Evolutionary conservation across 176 grass and related monocot genomes (phyloP), one percentile per base, ranked within the genome.

Genomic region (Oryza meyeriana): DNA sequence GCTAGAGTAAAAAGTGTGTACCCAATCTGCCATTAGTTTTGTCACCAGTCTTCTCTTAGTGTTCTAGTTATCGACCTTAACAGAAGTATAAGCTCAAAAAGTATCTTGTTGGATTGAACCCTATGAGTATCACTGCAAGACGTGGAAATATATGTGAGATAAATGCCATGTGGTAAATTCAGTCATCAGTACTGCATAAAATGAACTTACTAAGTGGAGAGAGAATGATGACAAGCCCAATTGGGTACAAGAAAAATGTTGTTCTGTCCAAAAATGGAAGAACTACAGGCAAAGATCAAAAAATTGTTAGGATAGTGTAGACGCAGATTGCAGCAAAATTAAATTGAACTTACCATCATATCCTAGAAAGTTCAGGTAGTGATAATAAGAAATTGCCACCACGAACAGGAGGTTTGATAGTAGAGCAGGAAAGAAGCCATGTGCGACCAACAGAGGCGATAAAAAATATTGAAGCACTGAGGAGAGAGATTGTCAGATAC

Each of bases 171-270:
- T 16, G 61, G 47, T 69, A 13, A 69, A 69, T 24, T 66, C n/a
- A 41, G 26, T 57, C 47, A 20, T 52, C 27, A 35, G 22, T 64
- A 33, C 34, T n/a, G 26, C 40, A 74, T 68, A 74, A 76, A 70
- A 24, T 72, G 30, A 76, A 78, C 95, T 97, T 93, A 97, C 95
- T 89, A 62, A 97, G 90, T 67, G 95, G 95, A 55, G 95, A 97
- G 10, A 97, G 81, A 75, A 97, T 83, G 79, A 97, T 94, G 67
- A 92, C 90, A 17, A 97, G 90, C 31, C 95, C 95, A 58, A 97
- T 92, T 64, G 95, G 95, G 65, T 97, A 97, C 88, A 97, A 82
- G 81, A 97, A 97, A 88, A 97, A 97, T 80, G 95, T 97, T 24
- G 95, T 97, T 89, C 92, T 90, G 59, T 93, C 90, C 85, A 93